phyloP scores from a whole-genome alignment of 805 yeast genomes.

The Lipomyces lipofer region DNA sequence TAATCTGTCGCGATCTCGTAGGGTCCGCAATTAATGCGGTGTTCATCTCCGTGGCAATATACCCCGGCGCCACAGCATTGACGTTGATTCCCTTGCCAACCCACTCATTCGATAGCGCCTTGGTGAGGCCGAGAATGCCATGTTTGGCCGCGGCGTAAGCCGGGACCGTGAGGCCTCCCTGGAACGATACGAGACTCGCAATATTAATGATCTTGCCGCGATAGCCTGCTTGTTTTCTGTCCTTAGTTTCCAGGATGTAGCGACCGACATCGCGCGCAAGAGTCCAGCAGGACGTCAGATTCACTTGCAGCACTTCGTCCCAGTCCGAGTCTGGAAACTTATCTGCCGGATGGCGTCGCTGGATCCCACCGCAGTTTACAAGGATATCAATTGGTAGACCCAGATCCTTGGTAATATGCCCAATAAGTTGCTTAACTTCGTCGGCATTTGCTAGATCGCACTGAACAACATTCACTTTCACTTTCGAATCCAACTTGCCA shows the following conservation, averaged over 20 bases:
- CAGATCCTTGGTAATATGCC: constrained; percentile 37
- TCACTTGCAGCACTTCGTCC: constrained; percentile 45
- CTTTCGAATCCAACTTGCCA: not conserved
- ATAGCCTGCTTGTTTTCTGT: constrained; percentile 28
- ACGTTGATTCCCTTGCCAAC: constrained; percentile 47
- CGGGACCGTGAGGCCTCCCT: constrained; percentile 44
- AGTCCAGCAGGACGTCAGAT: constrained; percentile 43
- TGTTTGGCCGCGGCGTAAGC: constrained; percentile 49
- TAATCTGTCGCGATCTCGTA: constrained; percentile 35
- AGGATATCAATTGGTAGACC: constrained; percentile 44
- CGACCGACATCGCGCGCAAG: constrained; percentile 44
- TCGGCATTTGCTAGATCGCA: constrained; percentile 37
- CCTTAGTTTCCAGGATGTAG: constrained; percentile 40
- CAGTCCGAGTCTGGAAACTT: constrained; percentile 44
- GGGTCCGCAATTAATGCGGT: constrained; percentile 36
- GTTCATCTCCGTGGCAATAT: constrained; percentile 51
- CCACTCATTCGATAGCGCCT: constrained; percentile 49
- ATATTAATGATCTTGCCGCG: constrained; percentile 48
- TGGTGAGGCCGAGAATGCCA: constrained; percentile 44
- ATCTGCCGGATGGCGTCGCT: constrained; percentile 39
- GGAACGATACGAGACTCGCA: constrained; percentile 46
- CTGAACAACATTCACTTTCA: no score
- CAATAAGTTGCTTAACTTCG: constrained; percentile 38
- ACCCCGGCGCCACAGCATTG: constrained; percentile 55
- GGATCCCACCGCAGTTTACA: constrained; percentile 49